Evolutionary conservation across 2,329 filamentous ascomycete species (phyloP), one percentile per base, ranked within the genome.

Genomic region (Colletotrichum ledebouriae): DNA sequence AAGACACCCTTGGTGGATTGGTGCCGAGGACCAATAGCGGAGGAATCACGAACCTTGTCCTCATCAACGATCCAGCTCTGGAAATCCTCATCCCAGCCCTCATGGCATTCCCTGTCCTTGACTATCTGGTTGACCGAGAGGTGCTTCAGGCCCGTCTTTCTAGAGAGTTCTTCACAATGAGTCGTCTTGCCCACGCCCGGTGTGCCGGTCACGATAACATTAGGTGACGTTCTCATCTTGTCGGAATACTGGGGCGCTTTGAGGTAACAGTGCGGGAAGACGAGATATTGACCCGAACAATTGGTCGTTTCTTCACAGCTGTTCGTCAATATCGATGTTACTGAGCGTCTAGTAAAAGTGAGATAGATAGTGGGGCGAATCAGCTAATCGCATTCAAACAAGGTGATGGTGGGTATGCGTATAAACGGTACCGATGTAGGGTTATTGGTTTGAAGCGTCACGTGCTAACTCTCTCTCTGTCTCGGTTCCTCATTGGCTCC

Each of bases 181-280:
- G 93, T 97, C 17, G 94, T 97, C 83, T 99, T 99, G 76, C 96
- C 96, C 33, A 97, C 94, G 63, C 96, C 96, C 0, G 96, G 96
- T 20, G 96, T 99, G 72, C 96, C 96, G 46, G 96, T 98, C 72
- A 99, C 86, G 73, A 99, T 92, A 75, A 99, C 94, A 79, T 98
- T 99, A 34, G 96, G 96, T 71, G 82, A 81, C 34, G 77, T 81
- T 73, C 89, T 83, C 77, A 64, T 64, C 20, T 46, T 47, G 46
- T 34, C 39, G 11, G 13, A 39, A 39, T 12, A 2, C 12, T 39
- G 29, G 29, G 6, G 29, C 29, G 29, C 29, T 29, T 7, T 29
- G 6, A 2, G 29, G 29, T 29, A 29, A 29, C 7, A 29, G 29
- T 29, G 29, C 29, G 29, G 29, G 29, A 6, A 29, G 29, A 29